Evolutionary conservation across 2,329 filamentous ascomycete genomes (phyloP).

Genomic region (Microdochium nivale): DNA sequence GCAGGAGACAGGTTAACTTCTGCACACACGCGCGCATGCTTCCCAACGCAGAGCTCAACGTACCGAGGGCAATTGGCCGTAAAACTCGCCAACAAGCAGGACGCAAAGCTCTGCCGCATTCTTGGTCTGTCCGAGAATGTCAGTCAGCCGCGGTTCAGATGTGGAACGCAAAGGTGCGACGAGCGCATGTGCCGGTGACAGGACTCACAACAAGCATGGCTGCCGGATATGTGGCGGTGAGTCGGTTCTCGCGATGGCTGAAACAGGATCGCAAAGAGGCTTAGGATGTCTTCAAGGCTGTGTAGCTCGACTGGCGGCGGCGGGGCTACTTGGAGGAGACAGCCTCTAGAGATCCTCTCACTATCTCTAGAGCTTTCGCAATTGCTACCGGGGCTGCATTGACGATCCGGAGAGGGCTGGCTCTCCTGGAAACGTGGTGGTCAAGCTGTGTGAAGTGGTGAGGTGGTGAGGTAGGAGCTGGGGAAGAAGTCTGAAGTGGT

Average conservation of each 20-base stretch:
- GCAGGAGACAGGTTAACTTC: slow-evolving; percentile 6
- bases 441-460: slow-evolving; percentile 1
- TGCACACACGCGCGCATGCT: slow-evolving; percentile 4
- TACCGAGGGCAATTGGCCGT: slow-evolving; percentile 90
- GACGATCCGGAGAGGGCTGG: slow-evolving; percentile 17
- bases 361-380: slow-evolving; percentile 67
- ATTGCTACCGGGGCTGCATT: slow-evolving; percentile 63
- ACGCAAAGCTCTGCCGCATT: slow-evolving; percentile 80
- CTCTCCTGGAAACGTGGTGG: slow-evolving; percentile 2
- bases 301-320: background rate
- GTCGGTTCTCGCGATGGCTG: background rate
- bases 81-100: slow-evolving; percentile 79
- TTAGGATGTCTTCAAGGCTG: slow-evolving; percentile 9
- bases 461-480: background rate
- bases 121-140: slow-evolving; percentile 43
- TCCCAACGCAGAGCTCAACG: slow-evolving; percentile 20
- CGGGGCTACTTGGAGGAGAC: slow-evolving; percentile 33
- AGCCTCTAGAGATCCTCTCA: slow-evolving; percentile 70
- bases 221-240: slow-evolving; percentile 1
- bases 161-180: slow-evolving; percentile 5
- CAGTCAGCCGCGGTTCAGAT: slow-evolving; percentile 2
- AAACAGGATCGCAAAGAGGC: slow-evolving; percentile 38
- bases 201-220: slow-evolving; percentile 23
- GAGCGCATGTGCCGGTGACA: slow-evolving; percentile 3
- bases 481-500: no score